Percentiles rank a stretch among this genome's conserved stretches.
Conservation (phyloP, 2,329 filamentous ascomycete species). For the Bipolaris victoriae region DNA sequence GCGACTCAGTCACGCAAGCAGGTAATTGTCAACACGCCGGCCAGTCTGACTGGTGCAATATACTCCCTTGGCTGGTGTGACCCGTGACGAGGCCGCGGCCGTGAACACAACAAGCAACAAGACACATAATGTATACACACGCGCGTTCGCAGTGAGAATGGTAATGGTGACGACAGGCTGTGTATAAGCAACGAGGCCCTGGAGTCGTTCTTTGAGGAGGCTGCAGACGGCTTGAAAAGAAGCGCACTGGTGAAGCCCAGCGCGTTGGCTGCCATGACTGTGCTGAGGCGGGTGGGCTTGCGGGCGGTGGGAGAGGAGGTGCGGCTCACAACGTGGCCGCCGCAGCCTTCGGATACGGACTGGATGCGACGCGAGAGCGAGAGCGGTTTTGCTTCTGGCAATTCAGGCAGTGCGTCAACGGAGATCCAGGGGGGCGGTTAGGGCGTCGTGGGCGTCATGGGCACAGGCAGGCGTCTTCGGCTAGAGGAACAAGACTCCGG, state of each 20-base stretch:
- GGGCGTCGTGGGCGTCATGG: constrained; percentile 21
- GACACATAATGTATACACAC: too few species aligned
- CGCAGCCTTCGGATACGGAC: constrained; percentile 26
- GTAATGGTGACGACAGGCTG: neutral
- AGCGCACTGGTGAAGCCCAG: constrained; percentile 1
- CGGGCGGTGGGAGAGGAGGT: constrained; percentile 10
- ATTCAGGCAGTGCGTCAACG: constrained; percentile 27
- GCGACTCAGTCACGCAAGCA: constrained; percentile 28
- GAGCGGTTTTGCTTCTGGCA: constrained; percentile 9
- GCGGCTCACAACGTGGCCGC: constrained; percentile 45
- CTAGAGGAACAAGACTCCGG: constrained; percentile 34
- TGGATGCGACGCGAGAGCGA: constrained; percentile 16
- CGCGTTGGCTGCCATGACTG: constrained; percentile 3
- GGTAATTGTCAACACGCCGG: constrained; percentile 6
- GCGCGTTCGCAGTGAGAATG: too few species aligned
- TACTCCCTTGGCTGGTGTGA: constrained; percentile 4
- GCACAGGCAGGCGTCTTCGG: constrained; percentile 41
- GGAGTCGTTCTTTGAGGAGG: neutral
- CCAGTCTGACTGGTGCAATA: constrained; percentile 6
- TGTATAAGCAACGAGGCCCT: neutral
- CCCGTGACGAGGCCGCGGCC: neutral
- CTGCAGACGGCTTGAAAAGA: neutral
- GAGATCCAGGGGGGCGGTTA: constrained; percentile 38
- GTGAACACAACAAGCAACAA: neutral
- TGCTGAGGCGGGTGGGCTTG: constrained; percentile 5